Base-by-base conservation (phyloP, 2,329 filamentous ascomycete species). In the Zymoseptoria crescenta region DNA sequence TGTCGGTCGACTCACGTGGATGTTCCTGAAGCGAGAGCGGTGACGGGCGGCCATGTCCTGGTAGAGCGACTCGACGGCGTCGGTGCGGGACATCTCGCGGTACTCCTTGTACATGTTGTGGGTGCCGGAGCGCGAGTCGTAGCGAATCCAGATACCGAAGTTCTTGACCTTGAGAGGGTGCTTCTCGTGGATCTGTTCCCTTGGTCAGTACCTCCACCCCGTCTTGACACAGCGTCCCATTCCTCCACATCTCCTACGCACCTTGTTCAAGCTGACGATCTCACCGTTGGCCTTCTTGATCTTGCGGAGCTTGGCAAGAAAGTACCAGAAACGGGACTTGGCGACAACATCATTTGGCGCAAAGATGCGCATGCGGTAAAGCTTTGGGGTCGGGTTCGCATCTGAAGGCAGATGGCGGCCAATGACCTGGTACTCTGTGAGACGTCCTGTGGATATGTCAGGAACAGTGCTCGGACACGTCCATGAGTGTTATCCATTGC, bases 101-200 rank as follows among this genome's bases (percentile, higher is more conserved):
- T 96, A 97, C 88, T 99, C 94, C 88, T 97, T 97, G 91, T 99
- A 99, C 94, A 99, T 99, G 89, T 99, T 99, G 91, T 99, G 94
- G 74, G 94, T 99, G 74, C 94, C 94, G 74, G 94, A 97, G 81
- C 94, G 93, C 66, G 95, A 99, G 83, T 99, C 93, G 84, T 99
- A 99, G 78, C 95, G 92, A 83, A 99, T 88, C 95, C 95, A 99
- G 87, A 99, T 87, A 79, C 94, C 94, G 79, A 99, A 97, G 89
- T 96, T 99, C 91, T 99, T 99, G 86, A 99, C 92, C 86, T 96
- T 96, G 76, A 92, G 84, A 74, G 94, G 94, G 80, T 91, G 91
- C 88, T 97, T 97, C 91, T 99, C 94, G 82, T 86, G 81, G 83
- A 99, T 95, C 92, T 96, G 69, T 53, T 21, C 48, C 53, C 41